These are phyloP conservation scores for Chaetomiaceae sp. DNA, from an alignment of 2,329 filamentous ascomycete genomes.

Conservation along the genomic window DNA sequence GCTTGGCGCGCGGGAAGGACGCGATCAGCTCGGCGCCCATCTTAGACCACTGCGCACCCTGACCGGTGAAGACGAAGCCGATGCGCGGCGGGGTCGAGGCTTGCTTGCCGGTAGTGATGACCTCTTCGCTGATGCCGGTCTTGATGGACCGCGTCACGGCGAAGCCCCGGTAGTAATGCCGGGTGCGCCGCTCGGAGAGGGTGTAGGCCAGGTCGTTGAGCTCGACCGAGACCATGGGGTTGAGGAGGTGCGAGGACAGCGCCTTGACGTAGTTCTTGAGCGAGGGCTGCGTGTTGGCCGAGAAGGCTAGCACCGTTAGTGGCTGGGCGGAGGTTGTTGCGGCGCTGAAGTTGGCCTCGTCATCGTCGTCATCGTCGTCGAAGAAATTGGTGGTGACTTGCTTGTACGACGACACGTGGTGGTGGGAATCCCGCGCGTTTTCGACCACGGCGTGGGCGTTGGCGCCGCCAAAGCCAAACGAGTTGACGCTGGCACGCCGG, in stretches of 20 bases:
- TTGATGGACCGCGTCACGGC: neutral
- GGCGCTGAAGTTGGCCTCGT: neutral
- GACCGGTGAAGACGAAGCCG: conserved; percentile 24
- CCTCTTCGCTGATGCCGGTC: neutral
- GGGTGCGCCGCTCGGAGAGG: conserved; percentile 5
- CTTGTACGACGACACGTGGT: neutral
- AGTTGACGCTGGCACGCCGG: conserved; percentile 13
- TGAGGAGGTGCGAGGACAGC: conserved; percentile 15
- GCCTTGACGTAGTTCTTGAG: conserved; percentile 23
- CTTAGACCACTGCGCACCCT: conserved; percentile 24
- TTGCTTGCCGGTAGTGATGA: conserved; percentile 6
- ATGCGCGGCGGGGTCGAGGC: neutral
- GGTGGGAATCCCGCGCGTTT: neutral
- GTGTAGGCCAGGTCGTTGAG: conserved; percentile 21
- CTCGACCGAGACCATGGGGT: conserved; percentile 7
- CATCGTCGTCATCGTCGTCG: neutral
- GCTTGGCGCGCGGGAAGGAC: conserved; percentile 5
- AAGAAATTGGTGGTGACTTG: neutral
- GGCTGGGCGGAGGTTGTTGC: neutral
- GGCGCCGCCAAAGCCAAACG: conserved; percentile 17
- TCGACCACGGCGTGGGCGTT: conserved; percentile 17
- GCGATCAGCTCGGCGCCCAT: conserved; percentile 24
- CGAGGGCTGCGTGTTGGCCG: conserved; percentile 23
- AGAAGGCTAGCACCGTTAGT: conserved; percentile 15
- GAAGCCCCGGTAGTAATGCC: conserved; percentile 11